Percentiles rank a stretch among this genome's conserved stretches.
phyloP scores from a whole-genome alignment of 768 basidiomycete genomes.

The Lactarius pseudohatsudake region DNA sequence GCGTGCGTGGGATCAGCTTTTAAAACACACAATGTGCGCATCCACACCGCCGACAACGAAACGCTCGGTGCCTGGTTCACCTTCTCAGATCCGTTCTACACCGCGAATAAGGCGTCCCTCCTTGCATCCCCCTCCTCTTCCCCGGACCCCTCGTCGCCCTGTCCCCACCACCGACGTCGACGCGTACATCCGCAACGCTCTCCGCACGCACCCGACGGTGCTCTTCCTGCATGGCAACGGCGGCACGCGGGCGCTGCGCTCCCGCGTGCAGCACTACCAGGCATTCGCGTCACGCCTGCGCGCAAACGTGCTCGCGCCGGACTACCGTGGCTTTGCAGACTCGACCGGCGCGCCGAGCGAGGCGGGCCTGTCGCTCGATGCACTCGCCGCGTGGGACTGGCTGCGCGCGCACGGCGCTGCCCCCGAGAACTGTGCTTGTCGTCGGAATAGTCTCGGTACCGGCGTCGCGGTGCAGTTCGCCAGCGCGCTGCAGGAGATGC shows the following conservation, averaged over 20 bases:
- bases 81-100: slow-evolving; percentile 63
- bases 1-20: slow-evolving; percentile 12
- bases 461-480: slow-evolving; percentile 58
- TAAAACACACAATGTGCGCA: slow-evolving; percentile 70
- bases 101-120: slow-evolving; percentile 34
- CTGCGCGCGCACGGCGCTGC: slow-evolving; percentile 56
- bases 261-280: slow-evolving; percentile 68
- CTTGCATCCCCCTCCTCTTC: slow-evolving; percentile 38
- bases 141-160: slow-evolving; percentile 39
- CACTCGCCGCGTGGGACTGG: slow-evolving; percentile 80
- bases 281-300: slow-evolving; percentile 62
- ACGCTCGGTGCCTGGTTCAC: slow-evolving; percentile 86
- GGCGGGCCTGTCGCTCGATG: slow-evolving; percentile 68
- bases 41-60: slow-evolving; percentile 75
- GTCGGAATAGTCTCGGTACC: slow-evolving; percentile 87
- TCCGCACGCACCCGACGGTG: slow-evolving; percentile 66
- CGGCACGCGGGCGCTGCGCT: slow-evolving; percentile 67
- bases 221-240: slow-evolving; percentile 94
- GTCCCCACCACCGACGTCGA: slow-evolving; percentile 31
- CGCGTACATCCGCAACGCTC: slow-evolving; percentile 50
- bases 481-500: slow-evolving; percentile 42
- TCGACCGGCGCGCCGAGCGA: slow-evolving; percentile 79
- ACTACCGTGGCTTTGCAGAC: slow-evolving; percentile 93
- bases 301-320: slow-evolving; percentile 79
- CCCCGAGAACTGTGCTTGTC: slow-evolving; percentile 61